Evolutionary conservation across 768 basidiomycete species (phyloP).

Genomic region (Lanmaoa rubissima): DNA sequence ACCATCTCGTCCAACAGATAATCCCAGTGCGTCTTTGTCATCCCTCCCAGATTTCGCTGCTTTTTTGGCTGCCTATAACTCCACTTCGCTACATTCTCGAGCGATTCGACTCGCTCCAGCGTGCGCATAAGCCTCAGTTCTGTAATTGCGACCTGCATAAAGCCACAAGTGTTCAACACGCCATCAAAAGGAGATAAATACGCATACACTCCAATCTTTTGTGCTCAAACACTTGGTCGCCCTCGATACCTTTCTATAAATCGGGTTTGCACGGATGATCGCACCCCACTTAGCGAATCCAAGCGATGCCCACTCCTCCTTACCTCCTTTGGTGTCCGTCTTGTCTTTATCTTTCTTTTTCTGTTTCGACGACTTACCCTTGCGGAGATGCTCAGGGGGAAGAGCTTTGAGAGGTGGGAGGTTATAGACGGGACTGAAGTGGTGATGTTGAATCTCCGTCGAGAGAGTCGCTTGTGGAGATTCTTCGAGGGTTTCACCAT

Average conservation of each 20-base stretch:
- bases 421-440: conserved; percentile 47
- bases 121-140: conserved; percentile 79
- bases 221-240: conserved; percentile 78
- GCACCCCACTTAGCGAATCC: conserved; percentile 74
- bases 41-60: conserved; percentile 73
- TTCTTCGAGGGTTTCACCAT: conserved; percentile 25
- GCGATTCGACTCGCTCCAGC: conserved; percentile 78
- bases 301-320: conserved; percentile 63
- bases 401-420: conserved; percentile 55
- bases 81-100: conserved; percentile 83
- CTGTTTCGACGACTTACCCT: conserved; percentile 45
- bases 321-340: conserved; percentile 48
- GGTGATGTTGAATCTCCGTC: conserved; percentile 29
- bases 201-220: conserved; percentile 78
- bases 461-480: conserved; percentile 11
- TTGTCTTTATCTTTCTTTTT: conserved; percentile 55
- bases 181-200: neutral
- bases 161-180: neutral
- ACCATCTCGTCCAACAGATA: conserved; percentile 97
- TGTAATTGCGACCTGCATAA: conserved; percentile 64
- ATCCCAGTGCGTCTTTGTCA: conserved; percentile 90
- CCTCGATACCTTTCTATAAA: conserved; percentile 64
- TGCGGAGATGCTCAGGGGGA: conserved; percentile 54
- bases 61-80: conserved; percentile 95
- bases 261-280: conserved; percentile 71